Evolutionary conservation across 495 filamentous ascomycete genomes (phyloP).

Genomic region (Apodospora peruviana): DNA sequence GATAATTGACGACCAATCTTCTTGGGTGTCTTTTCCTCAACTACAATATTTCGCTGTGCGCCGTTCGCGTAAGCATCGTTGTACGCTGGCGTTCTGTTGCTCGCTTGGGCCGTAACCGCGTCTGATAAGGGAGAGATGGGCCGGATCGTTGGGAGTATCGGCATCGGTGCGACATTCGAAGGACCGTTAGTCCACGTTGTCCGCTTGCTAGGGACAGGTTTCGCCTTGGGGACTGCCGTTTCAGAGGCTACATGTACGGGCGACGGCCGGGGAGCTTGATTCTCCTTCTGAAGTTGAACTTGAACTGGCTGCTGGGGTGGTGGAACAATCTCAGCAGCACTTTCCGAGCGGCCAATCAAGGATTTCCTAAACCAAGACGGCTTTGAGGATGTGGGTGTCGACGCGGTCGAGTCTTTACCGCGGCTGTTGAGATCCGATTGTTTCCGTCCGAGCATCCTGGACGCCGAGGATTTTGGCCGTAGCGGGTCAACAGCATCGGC

Average conservation of each 20-base stretch:
- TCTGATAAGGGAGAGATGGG: constrained; percentile 92
- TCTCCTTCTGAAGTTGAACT: no score
- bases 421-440: constrained; percentile 69
- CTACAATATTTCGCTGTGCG: constrained; percentile 19
- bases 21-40: constrained; percentile 70
- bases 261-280: constrained; percentile 33
- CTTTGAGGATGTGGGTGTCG: constrained; percentile 65
- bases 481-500: constrained; percentile 91
- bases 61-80: constrained; percentile 37
- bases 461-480: constrained; percentile 83
- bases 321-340: constrained; percentile 29
- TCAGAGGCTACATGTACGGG: constrained; percentile 56
- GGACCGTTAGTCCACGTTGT: constrained; percentile 80
- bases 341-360: constrained; percentile 62
- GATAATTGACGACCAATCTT: constrained; percentile 97
- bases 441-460: constrained; percentile 78
- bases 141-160: constrained; percentile 91
- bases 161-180: constrained; percentile 88
- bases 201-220: constrained; percentile 63
- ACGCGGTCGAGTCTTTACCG: constrained; percentile 62
- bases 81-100: constrained; percentile 41
- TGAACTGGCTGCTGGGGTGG: constrained; percentile 9
- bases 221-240: constrained; percentile 46
- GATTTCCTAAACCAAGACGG: constrained; percentile 96
- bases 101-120: constrained; percentile 84